A percentile compares a stretch with the other conserved stretches of the same genome.
Conservation (phyloP, 371 early-diverging fungal species). For the Apophysomyces variabilis region DNA sequence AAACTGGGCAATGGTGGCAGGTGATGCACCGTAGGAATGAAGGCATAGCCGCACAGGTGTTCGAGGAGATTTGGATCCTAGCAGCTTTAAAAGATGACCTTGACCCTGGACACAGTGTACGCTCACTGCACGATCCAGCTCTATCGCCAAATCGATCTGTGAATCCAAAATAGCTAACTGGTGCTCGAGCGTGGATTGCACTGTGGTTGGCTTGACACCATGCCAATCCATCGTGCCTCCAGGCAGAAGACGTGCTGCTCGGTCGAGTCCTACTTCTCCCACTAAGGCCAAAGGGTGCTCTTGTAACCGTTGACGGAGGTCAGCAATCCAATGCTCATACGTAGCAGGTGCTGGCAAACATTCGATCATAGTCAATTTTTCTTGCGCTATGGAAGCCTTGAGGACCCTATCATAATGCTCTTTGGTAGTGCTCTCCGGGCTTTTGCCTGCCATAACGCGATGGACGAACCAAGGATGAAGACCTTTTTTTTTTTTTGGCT, state of each 20-base stretch:
- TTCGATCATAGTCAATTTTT: conserved; percentile 32
- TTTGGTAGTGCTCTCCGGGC: conserved; percentile 9
- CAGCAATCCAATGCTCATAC: conserved; percentile 35
- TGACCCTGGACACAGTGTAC: conserved; percentile 87
- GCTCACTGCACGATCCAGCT: conserved; percentile 70
- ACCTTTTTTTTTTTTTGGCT: conserved; percentile 20
- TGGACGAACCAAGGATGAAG: conserved; percentile 56
- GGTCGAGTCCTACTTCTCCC: conserved; percentile 91
- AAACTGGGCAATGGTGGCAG: conserved; percentile 72
- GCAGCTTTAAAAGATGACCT: conserved; percentile 65
- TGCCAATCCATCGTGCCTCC: conserved; percentile 53
- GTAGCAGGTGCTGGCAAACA: conserved; percentile 29
- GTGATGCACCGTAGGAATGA: conserved; percentile 86
- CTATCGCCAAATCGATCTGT: conserved; percentile 78
- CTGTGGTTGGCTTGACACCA: conserved; percentile 47
- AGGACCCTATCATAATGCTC: conserved; percentile 36
- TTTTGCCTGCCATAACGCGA: conserved; percentile 26
- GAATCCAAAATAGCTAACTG: conserved; percentile 67
- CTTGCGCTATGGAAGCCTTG: conserved; percentile 20
- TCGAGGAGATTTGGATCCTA: conserved; percentile 26
- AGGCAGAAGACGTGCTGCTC: conserved; percentile 64
- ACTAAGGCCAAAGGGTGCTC: conserved; percentile 62
- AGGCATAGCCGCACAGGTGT: conserved; percentile 63
- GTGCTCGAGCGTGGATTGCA: conserved; percentile 61
- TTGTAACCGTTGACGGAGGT: conserved; percentile 28